A percentile compares a stretch with the other conserved stretches of the same genome.
These are phyloP conservation scores for Saccharomyces hybrid DNA, from an alignment of 1,139 yeast genomes.

Conservation along the genomic window DNA sequence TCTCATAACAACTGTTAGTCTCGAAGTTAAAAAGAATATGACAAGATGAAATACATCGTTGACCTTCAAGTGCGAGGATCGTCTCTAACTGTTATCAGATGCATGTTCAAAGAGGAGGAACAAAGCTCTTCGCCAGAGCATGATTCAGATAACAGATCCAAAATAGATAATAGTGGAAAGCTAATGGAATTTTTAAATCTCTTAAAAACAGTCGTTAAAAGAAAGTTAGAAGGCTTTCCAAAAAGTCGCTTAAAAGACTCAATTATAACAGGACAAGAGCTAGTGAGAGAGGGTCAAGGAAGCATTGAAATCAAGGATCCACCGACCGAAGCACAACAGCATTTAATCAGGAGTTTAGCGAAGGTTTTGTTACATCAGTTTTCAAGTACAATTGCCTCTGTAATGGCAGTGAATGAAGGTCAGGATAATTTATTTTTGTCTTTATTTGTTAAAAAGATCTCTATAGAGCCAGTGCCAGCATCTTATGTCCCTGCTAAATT, in stretches of 20 bases:
- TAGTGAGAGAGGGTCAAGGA: constrained; percentile 21
- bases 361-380: constrained; percentile 27
- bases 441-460: constrained; percentile 22
- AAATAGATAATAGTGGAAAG: not conserved
- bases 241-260: not conserved
- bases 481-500: not conserved
- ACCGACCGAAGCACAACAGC: constrained; percentile 24
- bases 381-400: not conserved
- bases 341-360: constrained; percentile 21
- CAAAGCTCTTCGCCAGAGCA: not conserved
- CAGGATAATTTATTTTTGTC: constrained; percentile 30
- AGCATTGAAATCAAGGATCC: constrained; percentile 18
- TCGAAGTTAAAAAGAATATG: not conserved
- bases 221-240: not conserved
- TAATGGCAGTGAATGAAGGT: constrained; percentile 14
- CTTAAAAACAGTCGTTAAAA: not conserved
- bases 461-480: constrained; percentile 12
- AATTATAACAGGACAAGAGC: not conserved
- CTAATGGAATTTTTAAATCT: not conserved
- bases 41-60: not conserved
- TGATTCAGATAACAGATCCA: not conserved
- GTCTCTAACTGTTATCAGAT: not conserved
- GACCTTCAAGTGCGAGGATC: not conserved
- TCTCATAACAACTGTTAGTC: not conserved
- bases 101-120: not conserved